Percentiles rank a stretch among this genome's conserved stretches.
These are phyloP conservation scores for Aspergillus bombycis DNA, from an alignment of 2,329 filamentous ascomycete species.

Conservation along the genomic window DNA sequence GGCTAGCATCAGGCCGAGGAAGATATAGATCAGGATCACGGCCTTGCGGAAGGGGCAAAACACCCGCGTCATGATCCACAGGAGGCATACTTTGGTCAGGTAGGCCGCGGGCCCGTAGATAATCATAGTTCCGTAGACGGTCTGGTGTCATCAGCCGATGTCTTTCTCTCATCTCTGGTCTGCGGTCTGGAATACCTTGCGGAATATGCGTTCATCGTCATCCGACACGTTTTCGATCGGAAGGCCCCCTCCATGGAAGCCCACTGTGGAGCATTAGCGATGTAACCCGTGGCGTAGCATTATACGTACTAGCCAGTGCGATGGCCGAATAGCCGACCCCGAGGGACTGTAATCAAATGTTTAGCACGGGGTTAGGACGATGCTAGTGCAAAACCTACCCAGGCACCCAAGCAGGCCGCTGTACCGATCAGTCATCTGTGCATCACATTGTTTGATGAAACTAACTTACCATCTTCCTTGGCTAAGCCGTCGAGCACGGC, in stretches of 20 bases:
- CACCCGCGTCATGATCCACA: background rate
- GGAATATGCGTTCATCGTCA: background rate
- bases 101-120: background rate
- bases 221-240: background rate
- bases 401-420: background rate
- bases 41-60: background rate
- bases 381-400: background rate
- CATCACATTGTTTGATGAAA: background rate
- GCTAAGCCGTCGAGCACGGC: background rate
- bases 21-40: background rate
- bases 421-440: background rate
- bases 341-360: background rate
- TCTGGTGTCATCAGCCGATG: background rate
- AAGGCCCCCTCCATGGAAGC: background rate
- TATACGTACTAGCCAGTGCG: background rate
- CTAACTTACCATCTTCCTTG: background rate
- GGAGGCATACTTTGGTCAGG: background rate
- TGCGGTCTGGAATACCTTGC: background rate
- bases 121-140: background rate
- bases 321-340: background rate
- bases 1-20: background rate
- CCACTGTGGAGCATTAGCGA: background rate
- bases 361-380: background rate
- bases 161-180: rapidly evolving
- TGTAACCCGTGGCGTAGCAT: background rate